These are phyloP conservation scores for Mallotus repandus DNA, from an alignment of 441 rosid genomes.

Conservation along the genomic window DNA sequence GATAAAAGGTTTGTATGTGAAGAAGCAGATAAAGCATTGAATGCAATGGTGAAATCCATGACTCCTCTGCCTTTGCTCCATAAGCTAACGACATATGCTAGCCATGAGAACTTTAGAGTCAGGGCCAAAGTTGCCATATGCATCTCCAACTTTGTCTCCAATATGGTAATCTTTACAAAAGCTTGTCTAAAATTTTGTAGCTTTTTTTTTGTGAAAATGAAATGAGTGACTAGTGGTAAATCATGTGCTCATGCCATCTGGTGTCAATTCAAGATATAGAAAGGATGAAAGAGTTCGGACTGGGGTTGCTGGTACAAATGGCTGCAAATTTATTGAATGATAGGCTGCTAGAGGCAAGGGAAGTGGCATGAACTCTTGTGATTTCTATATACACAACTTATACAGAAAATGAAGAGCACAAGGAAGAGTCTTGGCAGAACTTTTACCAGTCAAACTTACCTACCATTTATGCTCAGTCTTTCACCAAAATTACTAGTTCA, in stretches of 20 bases:
- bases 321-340: constrained; percentile 71
- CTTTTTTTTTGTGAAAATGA: constrained; percentile 1
- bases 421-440: constrained; percentile 65
- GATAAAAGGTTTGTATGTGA: constrained; percentile 93
- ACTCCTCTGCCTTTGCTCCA: constrained; percentile 55
- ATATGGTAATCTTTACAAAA: constrained; percentile 49
- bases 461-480: constrained; percentile 55
- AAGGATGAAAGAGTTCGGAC: constrained; percentile 64
- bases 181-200: too few relatives aligned
- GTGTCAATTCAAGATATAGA: constrained; percentile 41
- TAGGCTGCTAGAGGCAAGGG: constrained; percentile 84
- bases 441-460: constrained; percentile 66
- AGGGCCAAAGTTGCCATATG: constrained; percentile 80
- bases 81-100: constrained; percentile 51
- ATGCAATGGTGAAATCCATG: constrained; percentile 54
- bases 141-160: constrained; percentile 58
- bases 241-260: neutral
- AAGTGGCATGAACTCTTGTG: constrained; percentile 68
- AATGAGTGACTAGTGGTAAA: neutral
- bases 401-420: constrained; percentile 46
- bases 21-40: constrained; percentile 75
- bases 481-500: constrained; percentile 47
- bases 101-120: constrained; percentile 63
- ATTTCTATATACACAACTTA: constrained; percentile 37
- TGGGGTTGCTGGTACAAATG: constrained; percentile 50